Base-by-base conservation (phyloP, 2,329 filamentous ascomycete species). In the Paradendryphiella salina region DNA sequence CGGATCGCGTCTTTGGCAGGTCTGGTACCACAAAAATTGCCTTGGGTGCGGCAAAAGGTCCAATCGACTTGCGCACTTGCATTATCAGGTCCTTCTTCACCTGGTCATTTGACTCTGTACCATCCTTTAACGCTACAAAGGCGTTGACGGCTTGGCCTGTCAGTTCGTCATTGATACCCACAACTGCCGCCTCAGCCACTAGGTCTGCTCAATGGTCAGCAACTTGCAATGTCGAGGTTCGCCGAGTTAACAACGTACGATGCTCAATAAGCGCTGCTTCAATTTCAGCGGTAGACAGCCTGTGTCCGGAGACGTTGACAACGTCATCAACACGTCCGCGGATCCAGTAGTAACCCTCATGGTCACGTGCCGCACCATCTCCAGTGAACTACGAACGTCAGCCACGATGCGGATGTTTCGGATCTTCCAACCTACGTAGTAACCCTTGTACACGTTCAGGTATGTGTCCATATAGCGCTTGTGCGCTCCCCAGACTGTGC, bases 301-400 rank as follows among this genome's bases (percentile, higher is more conserved):
- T 88, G 76, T 99, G 94, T 21, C 94, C 94, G 64, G 89, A 94
- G 56, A 99, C 94, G 76, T 99, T 99, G 74, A 99, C 93, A 35
- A 99, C 94, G 68, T 99, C 94, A 71, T 99, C 94, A 45, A 99
- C 94, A 75, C 94, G 91, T 60, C 94, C 94, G 57, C 94, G 90
- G 73, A 99, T 99, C 94, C 94, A 99, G 85, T 97, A 99, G 81
- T 96, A 99, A 50, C 94, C 94, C 68, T 99, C 94, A 76, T 96
- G 89, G 73, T 99, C 94, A 71, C 94, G 89, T 53, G 89, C 94
- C 48, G 94, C 94, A 71, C 94, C 94, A 71, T 99, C 94, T 51
- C 90, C 90, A 13, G 90, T 94, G 78, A 94, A 95, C 86, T 90
- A 61, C 26, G 9, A 4, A 26, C 8, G 29, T 71, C 54, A 71